Percentiles rank a stretch among this genome's conserved stretches.
phyloP scores from a whole-genome alignment of 768 basidiomycete species.

The Psilocybe tampanensis region DNA sequence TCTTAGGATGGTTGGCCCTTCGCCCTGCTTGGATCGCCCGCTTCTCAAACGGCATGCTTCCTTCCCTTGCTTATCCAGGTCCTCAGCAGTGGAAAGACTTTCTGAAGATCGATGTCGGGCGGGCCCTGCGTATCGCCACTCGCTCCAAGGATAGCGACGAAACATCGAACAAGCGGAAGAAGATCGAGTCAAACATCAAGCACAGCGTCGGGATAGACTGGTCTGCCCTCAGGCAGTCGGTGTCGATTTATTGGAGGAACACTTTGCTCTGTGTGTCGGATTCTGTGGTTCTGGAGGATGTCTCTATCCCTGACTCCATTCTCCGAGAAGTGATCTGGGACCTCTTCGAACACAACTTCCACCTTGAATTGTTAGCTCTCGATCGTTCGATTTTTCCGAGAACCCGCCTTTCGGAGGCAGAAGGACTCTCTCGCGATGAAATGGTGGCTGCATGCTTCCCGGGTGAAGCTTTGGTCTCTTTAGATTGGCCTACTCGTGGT shows the following conservation, averaged over 20 bases:
- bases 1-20: not conserved
- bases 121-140: not conserved
- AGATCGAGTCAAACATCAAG: not conserved
- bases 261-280: not conserved
- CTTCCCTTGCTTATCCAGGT: not conserved
- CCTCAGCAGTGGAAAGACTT: slow-evolving; percentile 2
- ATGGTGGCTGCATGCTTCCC: not conserved
- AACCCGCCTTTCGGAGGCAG: not conserved
- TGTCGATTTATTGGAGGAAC: too few relatives aligned
- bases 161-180: not conserved
- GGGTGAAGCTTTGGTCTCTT: not conserved
- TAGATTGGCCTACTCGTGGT: not conserved
- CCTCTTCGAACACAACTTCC: slow-evolving; percentile 2
- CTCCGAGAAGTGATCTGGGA: not conserved
- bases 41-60: not conserved
- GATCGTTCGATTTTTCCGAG: not conserved
- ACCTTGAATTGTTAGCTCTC: not conserved
- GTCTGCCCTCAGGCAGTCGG: too few relatives aligned
- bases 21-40: not conserved
- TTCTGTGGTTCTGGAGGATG: not conserved
- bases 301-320: not conserved
- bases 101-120: not conserved
- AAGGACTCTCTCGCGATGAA: not conserved
- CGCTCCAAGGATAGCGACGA: not conserved
- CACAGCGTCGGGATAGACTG: not conserved